Conservation (phyloP, 2,329 filamentous ascomycete species). For the Colletotrichum navitas region DNA sequence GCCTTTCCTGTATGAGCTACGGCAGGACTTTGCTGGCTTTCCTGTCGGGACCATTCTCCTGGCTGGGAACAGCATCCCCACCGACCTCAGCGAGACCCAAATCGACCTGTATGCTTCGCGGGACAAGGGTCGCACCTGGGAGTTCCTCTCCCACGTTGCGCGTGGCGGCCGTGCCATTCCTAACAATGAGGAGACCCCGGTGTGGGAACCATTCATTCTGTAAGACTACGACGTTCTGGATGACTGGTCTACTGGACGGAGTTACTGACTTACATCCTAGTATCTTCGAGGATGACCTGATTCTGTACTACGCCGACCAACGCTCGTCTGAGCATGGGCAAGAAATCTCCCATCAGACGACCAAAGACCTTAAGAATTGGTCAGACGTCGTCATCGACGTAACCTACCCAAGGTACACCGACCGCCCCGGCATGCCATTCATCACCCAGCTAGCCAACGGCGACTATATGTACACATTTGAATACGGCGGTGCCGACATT, state of each 20-base stretch:
- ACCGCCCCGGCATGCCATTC: constrained; percentile 77
- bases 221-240: constrained; percentile 36
- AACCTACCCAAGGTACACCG: constrained; percentile 70
- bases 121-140: constrained; percentile 73
- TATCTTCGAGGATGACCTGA: constrained; percentile 68
- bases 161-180: constrained; percentile 71
- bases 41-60: constrained; percentile 73
- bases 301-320: constrained; percentile 80
- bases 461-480: constrained; percentile 74
- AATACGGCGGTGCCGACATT: constrained; percentile 65
- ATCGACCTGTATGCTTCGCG: constrained; percentile 77
- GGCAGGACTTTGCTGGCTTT: constrained; percentile 68
- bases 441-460: constrained; percentile 69
- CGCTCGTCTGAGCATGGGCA: constrained; percentile 75
- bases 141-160: constrained; percentile 75
- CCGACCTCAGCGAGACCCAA: constrained; percentile 71
- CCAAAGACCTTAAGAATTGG: constrained; percentile 72
- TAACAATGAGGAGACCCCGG: constrained; percentile 74
- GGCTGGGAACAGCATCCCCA: constrained; percentile 71
- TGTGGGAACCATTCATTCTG: constrained; percentile 80
- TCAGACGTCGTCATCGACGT: constrained; percentile 69
- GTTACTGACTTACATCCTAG: constrained; percentile 46
- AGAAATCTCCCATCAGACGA: constrained; percentile 75
- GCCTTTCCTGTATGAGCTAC: constrained; percentile 75
- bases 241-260: too few species aligned